Conservation (phyloP, 192 early-diverging fungal genomes). For the Thoreauomyces humboldtii region DNA sequence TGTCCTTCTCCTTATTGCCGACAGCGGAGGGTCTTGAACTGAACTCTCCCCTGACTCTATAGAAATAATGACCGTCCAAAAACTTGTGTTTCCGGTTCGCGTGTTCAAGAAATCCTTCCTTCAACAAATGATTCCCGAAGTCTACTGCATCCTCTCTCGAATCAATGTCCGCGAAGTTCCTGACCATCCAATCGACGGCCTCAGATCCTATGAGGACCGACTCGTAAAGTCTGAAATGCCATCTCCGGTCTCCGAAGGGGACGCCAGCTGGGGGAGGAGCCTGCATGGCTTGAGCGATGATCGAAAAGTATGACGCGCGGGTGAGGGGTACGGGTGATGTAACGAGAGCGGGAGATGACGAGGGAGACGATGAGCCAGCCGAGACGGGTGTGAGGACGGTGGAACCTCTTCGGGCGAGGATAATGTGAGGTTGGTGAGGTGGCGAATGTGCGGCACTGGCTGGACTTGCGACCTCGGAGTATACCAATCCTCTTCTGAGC, state of each 20-base stretch:
- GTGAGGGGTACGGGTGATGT: conserved; percentile 40
- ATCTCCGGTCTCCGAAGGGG: conserved; percentile 69
- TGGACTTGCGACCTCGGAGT: not conserved
- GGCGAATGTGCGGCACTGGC: no score
- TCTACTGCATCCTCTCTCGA: conserved; percentile 72
- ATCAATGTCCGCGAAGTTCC: conserved; percentile 70
- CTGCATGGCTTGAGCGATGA: conserved; percentile 69
- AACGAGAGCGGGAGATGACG: not conserved
- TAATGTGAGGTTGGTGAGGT: no score
- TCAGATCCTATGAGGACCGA: conserved; percentile 78
- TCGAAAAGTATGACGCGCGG: conserved; percentile 43
- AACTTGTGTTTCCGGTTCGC: conserved; percentile 60
- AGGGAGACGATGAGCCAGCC: no score
- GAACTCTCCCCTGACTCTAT: conserved; percentile 50
- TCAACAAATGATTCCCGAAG: conserved; percentile 75
- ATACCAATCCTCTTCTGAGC: not conserved
- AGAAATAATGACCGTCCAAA: conserved; percentile 90
- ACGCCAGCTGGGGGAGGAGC: conserved; percentile 63
- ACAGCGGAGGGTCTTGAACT: no score
- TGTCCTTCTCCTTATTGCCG: conserved; percentile 32
- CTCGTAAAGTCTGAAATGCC: conserved; percentile 79
- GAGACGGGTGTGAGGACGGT: no score
- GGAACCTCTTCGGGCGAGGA: no score
- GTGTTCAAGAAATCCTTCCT: conserved; percentile 69
- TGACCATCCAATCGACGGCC: conserved; percentile 83